These are phyloP conservation scores for Epichloe elymi DNA, from an alignment of 2,329 filamentous ascomycete genomes.

Conservation along the genomic window DNA sequence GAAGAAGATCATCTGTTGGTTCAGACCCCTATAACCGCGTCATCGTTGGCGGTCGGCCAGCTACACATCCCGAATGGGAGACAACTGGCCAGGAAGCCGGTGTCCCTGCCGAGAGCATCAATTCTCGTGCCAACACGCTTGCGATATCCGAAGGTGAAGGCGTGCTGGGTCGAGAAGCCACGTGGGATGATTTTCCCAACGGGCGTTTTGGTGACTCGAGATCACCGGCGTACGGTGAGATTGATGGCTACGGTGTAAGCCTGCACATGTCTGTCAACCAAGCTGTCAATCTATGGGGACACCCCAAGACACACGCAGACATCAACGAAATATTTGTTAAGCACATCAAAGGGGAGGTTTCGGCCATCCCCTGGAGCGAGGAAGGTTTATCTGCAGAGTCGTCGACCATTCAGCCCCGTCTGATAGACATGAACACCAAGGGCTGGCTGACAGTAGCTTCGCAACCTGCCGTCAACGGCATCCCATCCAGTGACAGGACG, in stretches of 20 bases:
- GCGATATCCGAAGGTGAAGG: slow-evolving; percentile 93
- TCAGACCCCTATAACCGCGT: slow-evolving; percentile 80
- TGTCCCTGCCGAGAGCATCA: slow-evolving; percentile 58
- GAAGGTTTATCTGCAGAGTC: slow-evolving; percentile 78
- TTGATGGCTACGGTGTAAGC: slow-evolving; percentile 95
- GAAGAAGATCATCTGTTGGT: slow-evolving; percentile 65
- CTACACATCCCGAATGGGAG: slow-evolving; percentile 52
- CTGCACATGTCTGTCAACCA: slow-evolving; percentile 80
- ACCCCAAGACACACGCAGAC: slow-evolving; percentile 55
- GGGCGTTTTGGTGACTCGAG: slow-evolving; percentile 89
- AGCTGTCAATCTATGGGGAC: slow-evolving; percentile 74
- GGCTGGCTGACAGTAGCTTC: slow-evolving; percentile 97
- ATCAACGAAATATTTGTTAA: slow-evolving; percentile 69
- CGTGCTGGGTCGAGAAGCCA: slow-evolving; percentile 79
- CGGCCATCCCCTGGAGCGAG: slow-evolving; percentile 87
- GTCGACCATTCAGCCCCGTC: slow-evolving; percentile 60
- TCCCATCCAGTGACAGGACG: slow-evolving; percentile 59
- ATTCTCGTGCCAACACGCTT: slow-evolving; percentile 70
- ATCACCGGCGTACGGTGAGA: slow-evolving; percentile 88
- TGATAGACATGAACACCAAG: slow-evolving; percentile 61
- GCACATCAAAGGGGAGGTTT: slow-evolving; percentile 66
- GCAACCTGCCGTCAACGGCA: slow-evolving; percentile 83
- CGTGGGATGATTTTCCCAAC: slow-evolving; percentile 98
- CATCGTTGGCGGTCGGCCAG: slow-evolving; percentile 56
- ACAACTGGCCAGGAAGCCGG: slow-evolving; percentile 65